phyloP scores from a whole-genome alignment of 768 basidiomycete genomes.

The Lactifluus echinatus region DNA sequence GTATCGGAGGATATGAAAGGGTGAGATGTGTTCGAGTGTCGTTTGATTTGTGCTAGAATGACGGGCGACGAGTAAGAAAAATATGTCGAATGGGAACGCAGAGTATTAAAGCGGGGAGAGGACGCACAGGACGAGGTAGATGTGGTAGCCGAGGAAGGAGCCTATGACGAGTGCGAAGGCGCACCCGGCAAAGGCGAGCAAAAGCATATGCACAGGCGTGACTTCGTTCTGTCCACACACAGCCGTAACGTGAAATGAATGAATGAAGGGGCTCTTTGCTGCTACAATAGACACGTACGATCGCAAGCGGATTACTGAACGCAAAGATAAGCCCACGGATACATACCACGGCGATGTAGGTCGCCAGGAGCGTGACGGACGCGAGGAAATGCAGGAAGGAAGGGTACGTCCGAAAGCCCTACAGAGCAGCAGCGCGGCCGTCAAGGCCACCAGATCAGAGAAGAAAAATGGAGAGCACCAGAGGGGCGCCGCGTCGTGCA shows the following conservation, averaged over 20 bases:
- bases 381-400: conserved; percentile 74
- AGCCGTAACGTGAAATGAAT: too few species aligned
- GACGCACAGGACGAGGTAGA: conserved; percentile 66
- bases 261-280: too few species aligned
- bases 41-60: conserved; percentile 74
- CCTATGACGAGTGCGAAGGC: conserved; percentile 61
- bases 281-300: conserved; percentile 47
- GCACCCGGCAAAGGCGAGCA: conserved; percentile 49
- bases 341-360: conserved; percentile 50
- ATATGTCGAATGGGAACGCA: background rate
- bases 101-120: background rate
- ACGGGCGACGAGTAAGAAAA: too few species aligned
- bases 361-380: conserved; percentile 51
- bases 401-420: conserved; percentile 81
- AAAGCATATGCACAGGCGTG: conserved; percentile 64
- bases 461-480: too few species aligned
- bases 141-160: conserved; percentile 66
- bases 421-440: background rate
- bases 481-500: background rate
- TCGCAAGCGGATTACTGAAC: conserved; percentile 50
- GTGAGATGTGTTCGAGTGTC: conserved; percentile 69
- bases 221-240: conserved; percentile 45
- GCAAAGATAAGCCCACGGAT: conserved; percentile 51
- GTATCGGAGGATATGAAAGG: conserved; percentile 63
- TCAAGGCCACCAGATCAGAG: too few species aligned